Base-by-base conservation (phyloP, 805 yeast species). In the Wickerhamiella galacta region DNA sequence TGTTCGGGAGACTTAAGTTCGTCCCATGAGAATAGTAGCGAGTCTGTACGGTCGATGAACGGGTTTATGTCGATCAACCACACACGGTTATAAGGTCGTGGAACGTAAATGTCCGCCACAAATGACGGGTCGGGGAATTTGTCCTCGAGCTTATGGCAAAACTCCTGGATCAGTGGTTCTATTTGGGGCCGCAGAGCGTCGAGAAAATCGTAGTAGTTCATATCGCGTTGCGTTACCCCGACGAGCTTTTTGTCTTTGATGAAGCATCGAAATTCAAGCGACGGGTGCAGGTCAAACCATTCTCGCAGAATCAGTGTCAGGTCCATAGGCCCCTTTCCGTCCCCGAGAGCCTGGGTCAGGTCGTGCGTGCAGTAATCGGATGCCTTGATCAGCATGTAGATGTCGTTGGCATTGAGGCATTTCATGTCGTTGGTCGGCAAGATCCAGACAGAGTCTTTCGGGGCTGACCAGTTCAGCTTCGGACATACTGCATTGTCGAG, bases 391-490 rank as follows among this genome's bases (percentile, higher is more conserved):
- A 90, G 54, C 30, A 90, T 52, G 41, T 83, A 90, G 0, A 90
- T 56, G 42, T 90, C 99, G 24, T 74, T 66, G 0, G 76, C 71
- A 20, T 64, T 66, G 11, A 57, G 61, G 47, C 96, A 85, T 46
- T 70, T 66, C 66, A 77, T 67, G 3, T 80, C 65, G 46, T 81
- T 79, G 20, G 77, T 72, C 2, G 90, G 66, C 46, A 78, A 57
- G 15, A 90, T 87, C 98, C 96, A 90, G 0, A 74, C 68, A 2
- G 96, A 80, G 56, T 90, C 99, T 48, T 74, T 75, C 1, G 99
- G 98, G 2, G 95, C 78, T 1, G 95, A 82, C 98, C 98, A 90
- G 59, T 90, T 90, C 44, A 87, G 58, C 48, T 90, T 90, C 1
- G 96, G 96, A 1, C 81, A 65, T 2, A 83, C 81, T 1, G 70